A percentile compares a stretch with the other conserved stretches of the same genome.
These are phyloP conservation scores for Neurospora tetrasperma DNA, from an alignment of 495 filamentous ascomycete species.

Conservation along the genomic window DNA sequence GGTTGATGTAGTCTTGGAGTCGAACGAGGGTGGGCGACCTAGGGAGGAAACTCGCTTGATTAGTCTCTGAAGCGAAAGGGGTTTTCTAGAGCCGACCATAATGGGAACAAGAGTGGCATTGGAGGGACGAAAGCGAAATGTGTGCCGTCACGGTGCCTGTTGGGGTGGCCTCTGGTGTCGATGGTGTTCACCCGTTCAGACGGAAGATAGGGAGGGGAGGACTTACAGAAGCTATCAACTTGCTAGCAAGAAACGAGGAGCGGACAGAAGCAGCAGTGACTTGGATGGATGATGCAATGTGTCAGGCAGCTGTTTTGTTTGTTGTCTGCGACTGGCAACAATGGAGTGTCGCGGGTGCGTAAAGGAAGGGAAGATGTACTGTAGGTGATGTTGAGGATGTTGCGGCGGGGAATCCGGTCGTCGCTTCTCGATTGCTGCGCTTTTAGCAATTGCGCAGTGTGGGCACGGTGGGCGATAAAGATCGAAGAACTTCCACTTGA, in stretches of 20 bases:
- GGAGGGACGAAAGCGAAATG: not conserved
- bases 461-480: not conserved
- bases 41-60: conserved; percentile 12
- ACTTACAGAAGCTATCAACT: not conserved
- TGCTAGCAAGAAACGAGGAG: not conserved
- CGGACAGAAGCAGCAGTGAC: not conserved
- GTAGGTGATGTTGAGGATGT: not conserved
- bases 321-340: not conserved
- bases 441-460: not conserved
- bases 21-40: conserved; percentile 9
- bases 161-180: not conserved
- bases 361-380: not conserved
- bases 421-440: not conserved
- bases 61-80: conserved; percentile 15
- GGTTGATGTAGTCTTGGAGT: not conserved
- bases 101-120: not conserved
- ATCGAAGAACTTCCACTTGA: not conserved
- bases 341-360: not conserved
- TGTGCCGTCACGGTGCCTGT: not conserved
- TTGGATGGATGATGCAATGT: not conserved
- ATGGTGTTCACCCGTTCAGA: not conserved
- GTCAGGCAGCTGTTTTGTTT: not conserved
- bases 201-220: not conserved
- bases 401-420: not conserved
- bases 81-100: conserved; percentile 10